Evolutionary conservation across 2,329 filamentous ascomycete species (phyloP).

Genomic region (Penicillium rolfsii): DNA sequence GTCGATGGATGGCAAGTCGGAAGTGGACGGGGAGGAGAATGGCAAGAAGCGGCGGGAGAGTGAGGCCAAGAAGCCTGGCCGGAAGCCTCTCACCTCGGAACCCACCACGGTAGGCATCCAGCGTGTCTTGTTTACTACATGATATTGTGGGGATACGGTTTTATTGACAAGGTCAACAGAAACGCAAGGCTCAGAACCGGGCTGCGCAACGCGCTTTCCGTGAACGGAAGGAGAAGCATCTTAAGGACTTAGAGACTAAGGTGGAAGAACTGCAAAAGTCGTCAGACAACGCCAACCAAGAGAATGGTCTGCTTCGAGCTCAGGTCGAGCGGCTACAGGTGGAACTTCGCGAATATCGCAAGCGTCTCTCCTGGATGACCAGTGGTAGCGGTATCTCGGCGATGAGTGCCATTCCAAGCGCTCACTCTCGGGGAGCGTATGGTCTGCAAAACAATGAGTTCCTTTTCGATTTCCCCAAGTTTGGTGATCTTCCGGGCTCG

Average conservation of each 20-base stretch:
- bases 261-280: slow-evolving; percentile 72
- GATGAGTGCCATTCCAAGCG: slow-evolving; percentile 51
- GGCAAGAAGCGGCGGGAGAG: slow-evolving; percentile 73
- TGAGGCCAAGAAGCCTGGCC: slow-evolving; percentile 90
- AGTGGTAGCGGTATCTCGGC: slow-evolving; percentile 53
- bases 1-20: slow-evolving; percentile 57
- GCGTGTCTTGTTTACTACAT: not conserved
- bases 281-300: slow-evolving; percentile 78
- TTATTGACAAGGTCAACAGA: slow-evolving; percentile 40
- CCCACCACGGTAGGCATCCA: slow-evolving; percentile 80
- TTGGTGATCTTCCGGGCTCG: slow-evolving; percentile 70
- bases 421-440: slow-evolving; percentile 52
- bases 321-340: slow-evolving; percentile 84
- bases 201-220: slow-evolving; percentile 92
- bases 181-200: slow-evolving; percentile 85
- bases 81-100: slow-evolving; percentile 93
- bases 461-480: slow-evolving; percentile 94
- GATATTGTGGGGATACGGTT: not conserved
- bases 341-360: slow-evolving; percentile 88
- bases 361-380: slow-evolving; percentile 70
- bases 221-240: slow-evolving; percentile 86
- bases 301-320: slow-evolving; percentile 81
- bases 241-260: slow-evolving; percentile 58
- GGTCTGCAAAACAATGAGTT: slow-evolving; percentile 78
- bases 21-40: slow-evolving; percentile 66